phyloP scores from a whole-genome alignment of 257 asterid genomes.

The Linaria vulgaris region DNA sequence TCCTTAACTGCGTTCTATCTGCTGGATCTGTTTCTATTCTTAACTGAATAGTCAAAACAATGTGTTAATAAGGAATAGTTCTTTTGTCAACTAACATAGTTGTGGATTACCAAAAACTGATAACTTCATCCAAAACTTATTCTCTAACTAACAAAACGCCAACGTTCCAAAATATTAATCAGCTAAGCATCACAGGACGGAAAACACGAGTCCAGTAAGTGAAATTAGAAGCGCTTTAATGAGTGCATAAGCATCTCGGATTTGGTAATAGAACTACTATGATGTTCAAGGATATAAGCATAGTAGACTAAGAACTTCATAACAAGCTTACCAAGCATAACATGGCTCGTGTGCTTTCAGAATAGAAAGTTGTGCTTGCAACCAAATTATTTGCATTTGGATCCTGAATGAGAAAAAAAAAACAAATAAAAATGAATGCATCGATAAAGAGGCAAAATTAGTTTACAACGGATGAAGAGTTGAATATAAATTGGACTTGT shows the following conservation, averaged over 20 bases:
- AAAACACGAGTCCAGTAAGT: background rate
- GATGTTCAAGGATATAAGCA: conserved; percentile 3
- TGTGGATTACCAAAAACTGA: background rate
- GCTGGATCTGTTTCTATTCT: conserved; percentile 98
- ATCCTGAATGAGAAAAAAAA: conserved; percentile 54
- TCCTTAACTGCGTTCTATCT: conserved; percentile 88
- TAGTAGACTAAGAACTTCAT: background rate
- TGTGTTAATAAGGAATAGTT: conserved; percentile 4
- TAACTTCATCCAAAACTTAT: background rate
- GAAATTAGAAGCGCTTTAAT: conserved; percentile 1
- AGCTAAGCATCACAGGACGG: conserved; percentile 6
- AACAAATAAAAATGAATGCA: conserved; percentile 14
- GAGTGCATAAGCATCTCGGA: background rate
- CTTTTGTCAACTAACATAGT: conserved; percentile 10
- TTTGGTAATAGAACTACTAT: background rate
- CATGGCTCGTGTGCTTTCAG: conserved; percentile 90
- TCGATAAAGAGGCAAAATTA: conserved; percentile 22
- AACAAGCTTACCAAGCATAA: conserved; percentile 77
- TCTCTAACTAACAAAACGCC: no score
- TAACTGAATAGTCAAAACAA: conserved; percentile 41
- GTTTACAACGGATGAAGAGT: conserved; percentile 4
- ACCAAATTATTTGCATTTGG: conserved; percentile 87
- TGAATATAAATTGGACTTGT: conserved; percentile 21
- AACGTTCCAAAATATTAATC: background rate
- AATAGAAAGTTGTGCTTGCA: conserved; percentile 84